Percentiles rank a stretch among this genome's conserved stretches.
Evolutionary conservation across 495 filamentous ascomycete genomes (phyloP).

Genomic region (Recurvomyces mirabilis): DNA sequence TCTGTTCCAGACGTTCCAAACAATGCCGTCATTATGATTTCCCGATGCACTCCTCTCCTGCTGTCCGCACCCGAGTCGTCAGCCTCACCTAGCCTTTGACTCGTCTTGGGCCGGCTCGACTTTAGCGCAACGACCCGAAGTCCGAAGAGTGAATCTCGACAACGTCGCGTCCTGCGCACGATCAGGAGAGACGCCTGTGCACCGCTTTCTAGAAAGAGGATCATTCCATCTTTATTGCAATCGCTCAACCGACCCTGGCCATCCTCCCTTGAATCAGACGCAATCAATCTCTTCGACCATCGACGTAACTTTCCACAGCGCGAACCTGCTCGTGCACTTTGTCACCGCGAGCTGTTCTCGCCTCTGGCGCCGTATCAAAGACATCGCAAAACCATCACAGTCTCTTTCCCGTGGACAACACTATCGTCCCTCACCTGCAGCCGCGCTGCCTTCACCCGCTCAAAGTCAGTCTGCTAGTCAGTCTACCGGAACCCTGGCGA

Average conservation of each 20-base stretch:
- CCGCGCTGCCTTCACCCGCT: neutral
- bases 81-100: too few species aligned
- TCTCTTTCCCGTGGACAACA: too few species aligned
- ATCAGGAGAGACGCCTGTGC: constrained; percentile 8
- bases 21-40: too few species aligned
- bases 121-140: constrained; percentile 8
- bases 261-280: neutral
- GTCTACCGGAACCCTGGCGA: neutral
- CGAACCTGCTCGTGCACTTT: too few species aligned
- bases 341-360: too few species aligned
- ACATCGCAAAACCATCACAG: too few species aligned
- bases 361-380: too few species aligned
- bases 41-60: too few species aligned
- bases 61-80: too few species aligned
- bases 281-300: neutral
- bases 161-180: constrained; percentile 7
- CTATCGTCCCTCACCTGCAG: neutral
- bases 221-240: constrained; percentile 8
- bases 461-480: constrained; percentile 9
- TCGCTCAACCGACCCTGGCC: constrained; percentile 3
- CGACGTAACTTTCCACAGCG: too few species aligned
- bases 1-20: too few species aligned
- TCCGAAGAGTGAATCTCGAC: constrained; percentile 1
- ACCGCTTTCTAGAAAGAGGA: constrained; percentile 10
- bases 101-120: neutral